Base-by-base conservation (phyloP, 2,329 filamentous ascomycete species). In the Sporothrix protearum region DNA sequence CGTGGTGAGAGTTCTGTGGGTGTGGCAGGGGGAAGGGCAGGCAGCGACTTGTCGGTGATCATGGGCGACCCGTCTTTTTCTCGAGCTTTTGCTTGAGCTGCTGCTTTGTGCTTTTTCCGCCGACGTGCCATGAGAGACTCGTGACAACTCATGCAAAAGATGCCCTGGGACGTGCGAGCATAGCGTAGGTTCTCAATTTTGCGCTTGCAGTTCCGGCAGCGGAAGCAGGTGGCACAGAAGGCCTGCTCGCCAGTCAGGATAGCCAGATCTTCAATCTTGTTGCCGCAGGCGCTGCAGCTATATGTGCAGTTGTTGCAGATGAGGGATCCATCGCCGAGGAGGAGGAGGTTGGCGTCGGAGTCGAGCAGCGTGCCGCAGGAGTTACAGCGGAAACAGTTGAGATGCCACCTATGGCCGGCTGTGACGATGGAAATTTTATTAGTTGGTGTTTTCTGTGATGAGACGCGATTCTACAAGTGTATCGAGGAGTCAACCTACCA, bases 301-400 rank as follows among this genome's bases (percentile, higher is more conserved):
- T 99, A 99, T 70, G 96, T 98, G 84, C 96, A 99, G 82, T 97
- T 97, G 84, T 97, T 98, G 86, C 96, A 99, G 77, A 99, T 98
- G 76, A 99, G 89, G 22, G 95, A 98, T 75, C 96, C 96, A 83
- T 99, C 96, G 80, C 96, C 96, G 74, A 99, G 92, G 33, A 99
- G 91, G 68, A 99, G 90, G 67, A 99, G 90, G 82, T 98, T 98
- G 77, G 96, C 96, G 80, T 99, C 95, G 74, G 96, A 98, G 83
- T 99, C 96, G 82, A 99, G 93, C 72, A 97, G 89, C 73, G 94
- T 97, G 78, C 90, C 89, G 85, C 95, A 99, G 71, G 92, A 96
- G 81, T 97, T 96, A 86, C 95, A 98, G 80, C 94, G 92, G 83
- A 99, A 99, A 85, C 96, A 99, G 83, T 97, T 92, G 78, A 99